phyloP scores from a whole-genome alignment of 106 monocot species.

The Cymbidium sinense region DNA sequence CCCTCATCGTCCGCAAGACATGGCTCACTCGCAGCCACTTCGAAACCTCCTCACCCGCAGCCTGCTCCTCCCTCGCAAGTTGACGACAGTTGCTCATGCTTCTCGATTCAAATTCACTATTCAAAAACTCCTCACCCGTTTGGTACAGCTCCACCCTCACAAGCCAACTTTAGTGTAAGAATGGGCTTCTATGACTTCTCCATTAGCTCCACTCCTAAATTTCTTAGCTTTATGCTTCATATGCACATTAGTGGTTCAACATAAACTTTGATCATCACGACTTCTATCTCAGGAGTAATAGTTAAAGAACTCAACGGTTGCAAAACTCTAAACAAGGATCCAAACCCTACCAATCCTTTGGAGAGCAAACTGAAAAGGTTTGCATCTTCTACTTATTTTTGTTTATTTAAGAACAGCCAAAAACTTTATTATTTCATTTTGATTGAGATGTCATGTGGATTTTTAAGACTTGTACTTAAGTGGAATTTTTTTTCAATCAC shows the following conservation, averaged over 20 bases:
- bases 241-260: too few species aligned
- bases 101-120: too few species aligned
- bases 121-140: too few species aligned
- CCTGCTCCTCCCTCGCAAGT: too few species aligned
- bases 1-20: too few species aligned
- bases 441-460: too few species aligned
- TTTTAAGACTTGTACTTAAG: background rate
- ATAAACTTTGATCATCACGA: constrained; percentile 22
- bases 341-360: constrained; percentile 83
- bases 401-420: background rate
- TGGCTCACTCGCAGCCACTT: too few species aligned
- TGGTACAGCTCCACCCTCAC: too few species aligned
- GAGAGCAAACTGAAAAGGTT: constrained; percentile 83
- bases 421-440: background rate
- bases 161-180: constrained; percentile 83
- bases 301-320: constrained; percentile 88
- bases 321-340: constrained; percentile 86
- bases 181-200: background rate
- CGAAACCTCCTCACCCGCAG: too few species aligned
- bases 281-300: constrained; percentile 51
- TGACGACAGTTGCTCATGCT: too few species aligned
- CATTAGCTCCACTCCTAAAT: background rate
- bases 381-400: background rate
- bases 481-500: too few species aligned
- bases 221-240: constrained; percentile 5